Evolutionary conservation across 176 grass and related monocot species (phyloP), one percentile per base, ranked within the genome.

Genomic region (Rhynchospora tenuis): DNA sequence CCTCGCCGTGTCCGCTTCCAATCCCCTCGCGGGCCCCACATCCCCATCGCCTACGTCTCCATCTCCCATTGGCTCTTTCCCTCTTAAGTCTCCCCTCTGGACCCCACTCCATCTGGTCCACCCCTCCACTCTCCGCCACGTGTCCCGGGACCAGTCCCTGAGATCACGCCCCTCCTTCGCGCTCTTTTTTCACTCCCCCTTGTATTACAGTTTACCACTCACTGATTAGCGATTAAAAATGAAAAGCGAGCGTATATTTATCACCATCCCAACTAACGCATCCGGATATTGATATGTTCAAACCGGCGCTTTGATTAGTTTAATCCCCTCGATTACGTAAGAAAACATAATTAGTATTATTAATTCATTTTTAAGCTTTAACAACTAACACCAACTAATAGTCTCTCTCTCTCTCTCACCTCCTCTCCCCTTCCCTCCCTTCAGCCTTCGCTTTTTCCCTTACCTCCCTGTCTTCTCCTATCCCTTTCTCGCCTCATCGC

Each of bases 181-280:
- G 55, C 84, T 68, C 84, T 80, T 86, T 79, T 44, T 65, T 62
- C 58, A 50, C 73, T 63, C 44, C 42, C 81, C 62, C 60, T 11
- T 9, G 6, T 47, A 3, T 84, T 26, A 46, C 73, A 58, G 11
- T 64, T 59, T 79, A 73, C 69, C 47, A 78, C 83, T 28, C 42
- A 20, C 17, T 85, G 57, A 69, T 13, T 48, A 28, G 60, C 24
- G 59, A 83, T 52, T 47, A 16, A 84, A 72, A 31, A 13, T 55
- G 54, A 59, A 45, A 75, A 75, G 58, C 16, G 71, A 63, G 83
- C 10, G 83, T 85, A 20, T 62, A 50, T 79, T 79, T 86, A 79
- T 77, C 57, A 65, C 52, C 56, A 72, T 26, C 31, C 83, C 84
- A 86, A 86, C 84, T 69, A 86, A 86, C 74, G 71, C 58, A 79